phyloP scores from a whole-genome alignment of 2,329 filamentous ascomycete species.

The Conoideocrella luteorostrata region DNA sequence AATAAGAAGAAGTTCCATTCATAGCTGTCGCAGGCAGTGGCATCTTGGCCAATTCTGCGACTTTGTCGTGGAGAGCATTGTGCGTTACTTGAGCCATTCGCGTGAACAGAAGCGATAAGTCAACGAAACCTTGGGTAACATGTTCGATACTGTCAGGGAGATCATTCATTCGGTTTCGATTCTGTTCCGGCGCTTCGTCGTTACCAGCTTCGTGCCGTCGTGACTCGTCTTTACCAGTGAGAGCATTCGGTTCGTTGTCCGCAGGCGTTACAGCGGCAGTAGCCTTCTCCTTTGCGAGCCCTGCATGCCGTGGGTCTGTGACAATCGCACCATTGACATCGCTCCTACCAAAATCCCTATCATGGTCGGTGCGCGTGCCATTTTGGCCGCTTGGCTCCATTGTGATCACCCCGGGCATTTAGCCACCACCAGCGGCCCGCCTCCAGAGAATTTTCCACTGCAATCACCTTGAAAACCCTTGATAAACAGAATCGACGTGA shows the following conservation, averaged over 20 bases:
- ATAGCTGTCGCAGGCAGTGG: slow-evolving; percentile 44
- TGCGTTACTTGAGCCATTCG: slow-evolving; percentile 80
- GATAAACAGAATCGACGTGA: neutral
- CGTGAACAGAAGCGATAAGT: slow-evolving; percentile 66
- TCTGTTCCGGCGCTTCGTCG: neutral
- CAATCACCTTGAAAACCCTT: neutral
- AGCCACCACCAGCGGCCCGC: slow-evolving; percentile 12
- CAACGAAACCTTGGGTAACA: slow-evolving; percentile 69
- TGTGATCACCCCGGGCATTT: slow-evolving; percentile 47
- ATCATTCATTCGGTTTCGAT: slow-evolving; percentile 41
- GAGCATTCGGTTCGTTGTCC: slow-evolving; percentile 11
- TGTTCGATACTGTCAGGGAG: slow-evolving; percentile 60
- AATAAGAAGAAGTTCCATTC: slow-evolving; percentile 42
- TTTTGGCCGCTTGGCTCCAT: slow-evolving; percentile 51
- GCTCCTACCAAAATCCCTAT: slow-evolving; percentile 41
- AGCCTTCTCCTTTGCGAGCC: slow-evolving; percentile 27
- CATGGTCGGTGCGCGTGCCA: slow-evolving; percentile 49
- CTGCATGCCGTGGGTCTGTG: slow-evolving; percentile 17
- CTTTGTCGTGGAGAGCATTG: slow-evolving; percentile 65
- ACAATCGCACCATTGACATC: slow-evolving; percentile 34
- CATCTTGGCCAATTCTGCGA: slow-evolving; percentile 64
- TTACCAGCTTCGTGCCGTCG: neutral
- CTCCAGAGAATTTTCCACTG: neutral
- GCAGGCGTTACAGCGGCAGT: slow-evolving; percentile 6
- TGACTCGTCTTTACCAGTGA: slow-evolving; percentile 20